Evolutionary conservation across 2,329 filamentous ascomycete species (phyloP).

Genomic region (Ceratocystis eucalypticola): DNA sequence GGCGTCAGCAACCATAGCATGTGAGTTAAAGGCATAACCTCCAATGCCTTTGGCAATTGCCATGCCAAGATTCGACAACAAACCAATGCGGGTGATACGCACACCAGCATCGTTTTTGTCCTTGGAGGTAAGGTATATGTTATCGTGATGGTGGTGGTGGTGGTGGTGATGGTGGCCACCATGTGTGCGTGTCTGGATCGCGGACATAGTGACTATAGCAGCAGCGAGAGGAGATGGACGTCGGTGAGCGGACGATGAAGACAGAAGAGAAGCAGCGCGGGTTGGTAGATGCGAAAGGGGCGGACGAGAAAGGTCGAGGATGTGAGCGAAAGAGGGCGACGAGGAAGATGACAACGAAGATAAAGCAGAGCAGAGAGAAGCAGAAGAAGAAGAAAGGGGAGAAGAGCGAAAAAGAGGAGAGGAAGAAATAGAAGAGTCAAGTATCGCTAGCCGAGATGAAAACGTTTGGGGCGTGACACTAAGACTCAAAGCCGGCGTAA

Average conservation of each 20-base stretch:
- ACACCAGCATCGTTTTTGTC: slow-evolving; percentile 60
- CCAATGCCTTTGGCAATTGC: slow-evolving; percentile 84
- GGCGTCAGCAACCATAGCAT: slow-evolving; percentile 82
- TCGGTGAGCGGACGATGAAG: slow-evolving; percentile 9
- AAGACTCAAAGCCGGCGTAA: not conserved
- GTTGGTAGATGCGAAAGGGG: slow-evolving; percentile 13
- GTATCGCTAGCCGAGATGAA: slow-evolving; percentile 6
- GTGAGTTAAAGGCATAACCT: slow-evolving; percentile 88
- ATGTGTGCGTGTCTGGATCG: slow-evolving; percentile 11
- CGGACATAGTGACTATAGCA: slow-evolving; percentile 11
- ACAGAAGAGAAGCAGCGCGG: slow-evolving; percentile 8
- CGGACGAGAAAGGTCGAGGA: slow-evolving; percentile 22
- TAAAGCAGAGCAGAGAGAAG: not conserved
- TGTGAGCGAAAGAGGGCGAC: slow-evolving; percentile 23
- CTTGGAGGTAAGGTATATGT: slow-evolving; percentile 83
- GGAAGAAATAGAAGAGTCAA: slow-evolving; percentile 1
- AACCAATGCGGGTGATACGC: slow-evolving; percentile 42
- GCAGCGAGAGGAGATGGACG: slow-evolving; percentile 7
- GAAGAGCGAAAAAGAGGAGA: not conserved
- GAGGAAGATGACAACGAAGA: not conserved
- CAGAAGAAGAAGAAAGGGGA: slow-evolving; percentile 11
- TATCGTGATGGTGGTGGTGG: slow-evolving; percentile 75
- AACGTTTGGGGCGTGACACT: not conserved
- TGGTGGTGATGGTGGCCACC: slow-evolving; percentile 24
- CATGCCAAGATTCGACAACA: slow-evolving; percentile 81